These are phyloP conservation scores for Linum usitatissimum DNA, from an alignment of 345 rosid genomes.

Conservation along the genomic window DNA sequence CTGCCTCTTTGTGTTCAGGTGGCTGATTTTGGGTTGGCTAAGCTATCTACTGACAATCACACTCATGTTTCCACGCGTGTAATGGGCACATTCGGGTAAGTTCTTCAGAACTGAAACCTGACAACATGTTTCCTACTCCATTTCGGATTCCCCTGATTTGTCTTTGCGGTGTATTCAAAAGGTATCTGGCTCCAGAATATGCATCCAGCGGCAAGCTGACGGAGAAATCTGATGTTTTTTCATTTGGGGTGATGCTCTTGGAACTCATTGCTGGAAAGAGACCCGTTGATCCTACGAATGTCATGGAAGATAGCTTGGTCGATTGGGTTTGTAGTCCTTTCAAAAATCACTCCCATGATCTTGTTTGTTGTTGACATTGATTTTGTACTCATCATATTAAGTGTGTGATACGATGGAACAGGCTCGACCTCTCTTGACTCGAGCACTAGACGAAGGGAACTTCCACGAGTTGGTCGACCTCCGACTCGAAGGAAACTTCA, in stretches of 20 bases:
- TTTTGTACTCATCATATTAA: constrained; percentile 8
- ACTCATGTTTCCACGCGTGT: constrained; percentile 90
- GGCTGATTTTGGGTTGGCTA: constrained; percentile 94
- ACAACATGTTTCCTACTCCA: constrained; percentile 6
- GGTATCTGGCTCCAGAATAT: constrained; percentile 93
- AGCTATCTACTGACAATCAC: constrained; percentile 46
- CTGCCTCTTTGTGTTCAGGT: constrained; percentile 31
- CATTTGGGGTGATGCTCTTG: constrained; percentile 74
- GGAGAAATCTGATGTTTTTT: constrained; percentile 87
- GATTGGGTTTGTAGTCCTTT: constrained; percentile 55
- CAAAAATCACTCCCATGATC: neutral
- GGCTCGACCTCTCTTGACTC: constrained; percentile 61
- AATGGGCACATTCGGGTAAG: constrained; percentile 96
- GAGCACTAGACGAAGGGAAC: constrained; percentile 45
- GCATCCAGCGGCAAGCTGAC: constrained; percentile 85
- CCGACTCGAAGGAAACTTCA: constrained; percentile 40
- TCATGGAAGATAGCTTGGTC: constrained; percentile 79
- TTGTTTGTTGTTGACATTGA: constrained; percentile 1
- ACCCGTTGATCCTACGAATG: constrained; percentile 42
- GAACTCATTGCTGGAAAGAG: constrained; percentile 74
- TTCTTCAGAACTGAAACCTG: constrained; percentile 53
- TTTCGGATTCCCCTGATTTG: neutral
- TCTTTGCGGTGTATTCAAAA: constrained; percentile 10
- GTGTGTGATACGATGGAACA: constrained; percentile 9
- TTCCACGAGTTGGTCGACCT: constrained; percentile 52